Evolutionary conservation across 2,329 filamentous ascomycete species (phyloP).

Genomic region (Arachnomyces sp.): DNA sequence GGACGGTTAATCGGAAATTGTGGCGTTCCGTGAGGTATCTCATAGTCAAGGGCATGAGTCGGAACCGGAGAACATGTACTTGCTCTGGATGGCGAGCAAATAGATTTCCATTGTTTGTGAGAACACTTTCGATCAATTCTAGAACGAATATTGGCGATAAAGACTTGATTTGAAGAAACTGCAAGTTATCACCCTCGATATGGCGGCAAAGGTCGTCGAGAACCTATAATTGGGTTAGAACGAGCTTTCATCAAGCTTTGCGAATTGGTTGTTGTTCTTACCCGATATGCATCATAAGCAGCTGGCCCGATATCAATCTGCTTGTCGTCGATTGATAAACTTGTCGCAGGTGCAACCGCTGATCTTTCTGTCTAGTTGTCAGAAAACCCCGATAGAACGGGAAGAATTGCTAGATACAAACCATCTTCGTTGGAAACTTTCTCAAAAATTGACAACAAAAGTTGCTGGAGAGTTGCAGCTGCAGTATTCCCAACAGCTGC

Average conservation of each 20-base stretch:
- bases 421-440: conserved; percentile 78
- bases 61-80: conserved; percentile 64
- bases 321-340: conserved; percentile 60
- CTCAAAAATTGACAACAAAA: conserved; percentile 88
- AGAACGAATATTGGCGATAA: conserved; percentile 77
- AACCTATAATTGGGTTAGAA: conserved; percentile 43
- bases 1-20: conserved; percentile 73
- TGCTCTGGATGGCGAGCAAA: conserved; percentile 76
- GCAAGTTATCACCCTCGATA: conserved; percentile 73
- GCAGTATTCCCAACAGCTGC: conserved; percentile 91
- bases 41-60: conserved; percentile 77
- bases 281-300: conserved; percentile 76
- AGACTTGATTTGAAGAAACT: conserved; percentile 71
- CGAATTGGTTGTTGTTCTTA: conserved; percentile 26
- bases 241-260: conserved; percentile 4
- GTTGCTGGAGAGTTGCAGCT: conserved; percentile 89
- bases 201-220: conserved; percentile 86
- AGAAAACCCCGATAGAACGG: not conserved
- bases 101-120: conserved; percentile 75
- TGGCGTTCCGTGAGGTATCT: conserved; percentile 69
- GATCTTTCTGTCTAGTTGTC: conserved; percentile 17
- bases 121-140: conserved; percentile 83
- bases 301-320: conserved; percentile 62
- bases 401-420: conserved; percentile 34
- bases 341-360: conserved; percentile 54